A percentile compares a stretch with the other conserved stretches of the same genome.
phyloP scores from a whole-genome alignment of 73 alveolate genomes.

The Tetrahymena borealis region DNA sequence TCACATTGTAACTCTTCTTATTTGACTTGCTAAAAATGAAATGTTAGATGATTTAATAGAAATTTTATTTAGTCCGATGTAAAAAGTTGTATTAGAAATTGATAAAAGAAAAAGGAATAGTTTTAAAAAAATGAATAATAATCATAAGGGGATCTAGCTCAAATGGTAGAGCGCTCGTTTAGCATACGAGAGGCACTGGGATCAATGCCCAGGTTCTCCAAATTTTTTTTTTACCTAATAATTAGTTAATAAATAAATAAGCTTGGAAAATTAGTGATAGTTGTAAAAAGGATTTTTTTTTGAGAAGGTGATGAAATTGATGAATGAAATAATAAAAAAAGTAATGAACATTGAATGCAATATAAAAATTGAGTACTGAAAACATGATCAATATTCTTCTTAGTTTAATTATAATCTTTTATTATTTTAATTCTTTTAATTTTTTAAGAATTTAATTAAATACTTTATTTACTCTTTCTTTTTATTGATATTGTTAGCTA shows the following conservation, averaged over 20 bases:
- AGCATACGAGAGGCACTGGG: slow-evolving; percentile 29
- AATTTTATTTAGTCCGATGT: too few relatives aligned
- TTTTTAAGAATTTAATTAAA: neutral
- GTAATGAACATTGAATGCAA: neutral
- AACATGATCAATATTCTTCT: neutral
- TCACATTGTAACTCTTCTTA: too few relatives aligned
- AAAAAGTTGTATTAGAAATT: too few relatives aligned
- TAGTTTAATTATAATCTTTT: neutral
- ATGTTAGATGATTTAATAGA: too few relatives aligned
- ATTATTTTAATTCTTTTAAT: neutral
- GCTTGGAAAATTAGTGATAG: slow-evolving; percentile 1
- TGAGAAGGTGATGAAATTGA: neutral
- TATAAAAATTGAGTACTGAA: neutral
- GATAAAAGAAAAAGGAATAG: too few relatives aligned
- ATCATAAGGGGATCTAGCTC: neutral
- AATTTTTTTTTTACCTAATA: neutral
- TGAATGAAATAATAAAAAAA: neutral
- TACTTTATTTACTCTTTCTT: neutral
- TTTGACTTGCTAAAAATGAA: too few relatives aligned
- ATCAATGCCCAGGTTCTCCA: slow-evolving; percentile 19
- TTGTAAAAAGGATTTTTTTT: neutral
- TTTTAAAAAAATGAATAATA: too few relatives aligned
- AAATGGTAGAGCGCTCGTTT: slow-evolving; percentile 6
- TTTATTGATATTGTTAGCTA: neutral
- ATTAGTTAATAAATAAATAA: neutral